A percentile compares a stretch with the other conserved stretches of the same genome.
These are phyloP conservation scores for Lactifluus subvellereus DNA, from an alignment of 768 basidiomycete species.

Conservation along the genomic window DNA sequence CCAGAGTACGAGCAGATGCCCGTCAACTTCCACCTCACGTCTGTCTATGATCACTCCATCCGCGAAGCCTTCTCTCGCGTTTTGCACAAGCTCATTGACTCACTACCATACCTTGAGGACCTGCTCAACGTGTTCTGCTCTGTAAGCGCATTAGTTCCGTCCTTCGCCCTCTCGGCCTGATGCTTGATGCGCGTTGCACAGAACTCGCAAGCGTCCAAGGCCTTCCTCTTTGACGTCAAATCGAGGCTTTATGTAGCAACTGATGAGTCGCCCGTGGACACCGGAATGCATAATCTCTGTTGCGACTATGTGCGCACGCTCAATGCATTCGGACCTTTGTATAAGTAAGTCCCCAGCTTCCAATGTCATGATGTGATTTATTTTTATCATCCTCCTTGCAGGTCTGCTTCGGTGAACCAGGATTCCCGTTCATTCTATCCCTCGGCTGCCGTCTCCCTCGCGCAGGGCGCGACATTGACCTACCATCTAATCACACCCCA, in stretches of 20 bases:
- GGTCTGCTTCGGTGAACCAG: conserved; percentile 23
- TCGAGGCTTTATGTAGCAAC: conserved; percentile 90
- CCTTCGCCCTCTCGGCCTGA: no score
- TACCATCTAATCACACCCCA: conserved; percentile 76
- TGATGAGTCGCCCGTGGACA: conserved; percentile 87
- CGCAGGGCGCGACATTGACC: conserved; percentile 70
- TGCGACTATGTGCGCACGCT: conserved; percentile 89
- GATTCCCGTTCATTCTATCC: conserved; percentile 53
- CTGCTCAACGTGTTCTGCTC: conserved; percentile 82
- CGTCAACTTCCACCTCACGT: conserved; percentile 86
- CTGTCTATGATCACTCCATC: conserved; percentile 87
- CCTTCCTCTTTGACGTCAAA: conserved; percentile 83
- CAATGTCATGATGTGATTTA: neutral
- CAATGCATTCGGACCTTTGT: conserved; percentile 78
- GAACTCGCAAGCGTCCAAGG: conserved; percentile 92
- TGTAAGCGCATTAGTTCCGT: conserved; percentile 35
- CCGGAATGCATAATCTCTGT: conserved; percentile 81
- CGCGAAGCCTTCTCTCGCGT: conserved; percentile 91
- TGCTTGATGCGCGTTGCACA: conserved; percentile 29
- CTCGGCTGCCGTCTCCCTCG: conserved; percentile 57
- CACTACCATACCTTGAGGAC: conserved; percentile 80
- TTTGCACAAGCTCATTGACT: conserved; percentile 79
- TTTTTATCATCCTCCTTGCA: conserved; percentile 13
- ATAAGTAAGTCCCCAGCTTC: conserved; percentile 50
- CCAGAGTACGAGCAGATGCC: conserved; percentile 73